Base-by-base conservation (phyloP, 2,329 filamentous ascomycete species). In the Huntiella bhutanensis region DNA sequence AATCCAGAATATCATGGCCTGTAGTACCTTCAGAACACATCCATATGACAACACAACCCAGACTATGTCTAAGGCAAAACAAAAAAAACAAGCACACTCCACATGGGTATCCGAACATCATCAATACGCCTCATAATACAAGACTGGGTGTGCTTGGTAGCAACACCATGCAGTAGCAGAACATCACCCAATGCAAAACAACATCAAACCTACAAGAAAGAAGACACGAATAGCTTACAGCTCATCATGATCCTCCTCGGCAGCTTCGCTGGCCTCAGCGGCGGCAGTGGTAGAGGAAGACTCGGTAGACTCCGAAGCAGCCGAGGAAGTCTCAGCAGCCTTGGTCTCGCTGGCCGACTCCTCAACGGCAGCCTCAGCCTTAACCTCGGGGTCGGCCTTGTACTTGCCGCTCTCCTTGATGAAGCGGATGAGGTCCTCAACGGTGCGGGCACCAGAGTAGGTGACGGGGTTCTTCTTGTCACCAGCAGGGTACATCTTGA, bases 401-500 rank as follows among this genome's bases (percentile, higher is more conserved):
- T 92, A 75, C 66, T 86, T 91, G 65, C 91, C 91, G 63, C 91
- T 93, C 71, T 95, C 86, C 66, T 84, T 79, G 64, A 98, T 75
- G 69, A 98, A 98, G 57, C 80, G 73, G 58, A 83, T 80, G 51
- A 98, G 75, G 62, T 96, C 91, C 69, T 94, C 84, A 48, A 95
- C 68, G 47, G 85, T 91, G 58, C 91, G 85, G 53, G 80, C 75
- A 56, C 91, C 91, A 53, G 71, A 73, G 75, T 95, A 98, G 56
- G 85, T 84, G 52, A 95, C 64, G 50, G 91, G 83, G 55, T 77
- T 69, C 59, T 73, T 71, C 78, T 98, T 98, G 65, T 73, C 72
- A 58, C 86, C 87, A 56, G 91, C 91, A 53, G 84, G 76, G 81
- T 77, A 98, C 55, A 98, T 76, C 76, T 96, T 96, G 75, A 98